A percentile compares a stretch with the other conserved stretches of the same genome.
Evolutionary conservation across 176 grass and related monocot species (phyloP).

Genomic region (Tuctoria greenei): DNA sequence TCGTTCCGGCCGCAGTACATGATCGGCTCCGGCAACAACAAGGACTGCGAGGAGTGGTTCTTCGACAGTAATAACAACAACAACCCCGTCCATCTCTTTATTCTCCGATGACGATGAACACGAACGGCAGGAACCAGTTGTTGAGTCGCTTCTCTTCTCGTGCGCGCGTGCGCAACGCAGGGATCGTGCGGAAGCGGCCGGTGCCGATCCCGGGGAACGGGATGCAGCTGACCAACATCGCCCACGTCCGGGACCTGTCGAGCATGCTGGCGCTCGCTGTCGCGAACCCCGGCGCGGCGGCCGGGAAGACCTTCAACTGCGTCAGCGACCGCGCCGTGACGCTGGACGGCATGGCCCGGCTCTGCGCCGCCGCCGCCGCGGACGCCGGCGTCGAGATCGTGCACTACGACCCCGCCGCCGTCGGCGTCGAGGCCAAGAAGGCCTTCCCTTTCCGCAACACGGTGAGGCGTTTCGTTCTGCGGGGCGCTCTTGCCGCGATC

Average conservation of each 20-base stretch:
- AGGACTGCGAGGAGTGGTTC: constrained; percentile 99
- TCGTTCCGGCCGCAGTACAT: constrained; percentile 91
- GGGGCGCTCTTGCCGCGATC: too few species aligned
- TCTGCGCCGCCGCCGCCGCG: constrained; percentile 70
- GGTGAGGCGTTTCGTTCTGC: too few species aligned
- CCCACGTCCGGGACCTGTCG: constrained; percentile 71
- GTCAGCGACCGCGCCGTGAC: constrained; percentile 87
- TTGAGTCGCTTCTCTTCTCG: too few species aligned
- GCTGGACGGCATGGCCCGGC: constrained; percentile 66
- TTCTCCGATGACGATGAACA: not conserved
- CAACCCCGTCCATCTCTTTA: not conserved
- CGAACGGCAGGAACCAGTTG: too few species aligned
- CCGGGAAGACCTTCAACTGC: constrained; percentile 74
- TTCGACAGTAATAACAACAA: constrained; percentile 62
- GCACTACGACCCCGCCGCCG: constrained; percentile 76
- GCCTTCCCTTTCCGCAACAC: constrained; percentile 92
- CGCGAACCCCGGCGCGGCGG: constrained; percentile 43
- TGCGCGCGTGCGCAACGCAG: constrained; percentile 32
- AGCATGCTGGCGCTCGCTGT: constrained; percentile 82
- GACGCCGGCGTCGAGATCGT: constrained; percentile 41
- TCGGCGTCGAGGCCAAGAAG: constrained; percentile 71
- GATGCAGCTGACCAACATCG: constrained; percentile 87
- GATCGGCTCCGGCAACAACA: constrained; percentile 98
- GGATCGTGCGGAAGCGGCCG: constrained; percentile 71
- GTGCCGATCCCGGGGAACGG: constrained; percentile 87